Conservation (phyloP, 2,329 filamentous ascomycete genomes). For the Trichothecium roseum region DNA sequence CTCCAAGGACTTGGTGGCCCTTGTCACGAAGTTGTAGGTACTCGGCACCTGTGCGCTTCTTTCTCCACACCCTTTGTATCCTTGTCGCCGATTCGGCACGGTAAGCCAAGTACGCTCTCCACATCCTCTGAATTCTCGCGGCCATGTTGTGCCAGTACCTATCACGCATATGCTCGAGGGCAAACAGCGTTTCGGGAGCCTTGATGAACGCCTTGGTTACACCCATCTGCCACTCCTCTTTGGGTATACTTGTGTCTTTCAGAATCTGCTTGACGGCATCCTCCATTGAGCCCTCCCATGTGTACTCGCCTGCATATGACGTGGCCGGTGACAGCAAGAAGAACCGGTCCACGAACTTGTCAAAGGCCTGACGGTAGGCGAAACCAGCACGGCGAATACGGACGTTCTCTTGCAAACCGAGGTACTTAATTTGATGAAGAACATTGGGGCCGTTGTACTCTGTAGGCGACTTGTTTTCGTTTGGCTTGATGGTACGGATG, state of each 20-base stretch:
- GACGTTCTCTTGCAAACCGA: constrained; percentile 98
- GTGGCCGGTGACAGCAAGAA: constrained; percentile 90
- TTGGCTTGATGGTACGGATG: constrained; percentile 97
- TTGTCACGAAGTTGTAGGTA: constrained; percentile 81
- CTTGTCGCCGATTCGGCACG: constrained; percentile 84
- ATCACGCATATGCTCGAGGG: constrained; percentile 94
- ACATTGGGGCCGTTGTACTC: constrained; percentile 92
- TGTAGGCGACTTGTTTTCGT: constrained; percentile 92
- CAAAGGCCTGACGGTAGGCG: constrained; percentile 91
- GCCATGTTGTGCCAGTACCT: constrained; percentile 99
- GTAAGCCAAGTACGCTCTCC: constrained; percentile 92
- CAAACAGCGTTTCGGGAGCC: constrained; percentile 92
- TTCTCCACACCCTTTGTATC: constrained; percentile 92
- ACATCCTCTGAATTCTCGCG: constrained; percentile 90
- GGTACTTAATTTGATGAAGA: constrained; percentile 96
- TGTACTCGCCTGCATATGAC: constrained; percentile 94
- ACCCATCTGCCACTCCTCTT: constrained; percentile 95
- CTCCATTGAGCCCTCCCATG: constrained; percentile 81
- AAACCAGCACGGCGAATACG: constrained; percentile 94
- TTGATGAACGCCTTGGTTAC: constrained; percentile 98
- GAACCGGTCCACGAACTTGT: constrained; percentile 97
- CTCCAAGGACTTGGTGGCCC: constrained; percentile 70
- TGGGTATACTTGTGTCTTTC: constrained; percentile 90
- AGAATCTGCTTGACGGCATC: constrained; percentile 86
- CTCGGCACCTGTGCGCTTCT: constrained; percentile 82